Conservation (phyloP, 371 early-diverging fungal genomes). For the Rhizopus stolonifer region DNA sequence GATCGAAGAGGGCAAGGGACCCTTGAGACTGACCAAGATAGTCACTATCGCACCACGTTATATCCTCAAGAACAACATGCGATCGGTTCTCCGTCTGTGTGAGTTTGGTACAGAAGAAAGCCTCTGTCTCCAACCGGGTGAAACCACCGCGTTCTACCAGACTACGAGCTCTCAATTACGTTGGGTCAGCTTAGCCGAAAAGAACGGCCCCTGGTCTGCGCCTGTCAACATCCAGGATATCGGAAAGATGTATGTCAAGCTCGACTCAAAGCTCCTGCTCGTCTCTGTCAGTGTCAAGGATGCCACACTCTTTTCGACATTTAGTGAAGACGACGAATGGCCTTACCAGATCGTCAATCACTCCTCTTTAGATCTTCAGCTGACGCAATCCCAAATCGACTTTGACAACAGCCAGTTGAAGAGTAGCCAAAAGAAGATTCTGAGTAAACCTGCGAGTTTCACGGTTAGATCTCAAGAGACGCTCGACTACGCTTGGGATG, state of each 20-base stretch:
- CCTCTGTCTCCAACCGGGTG: slow-evolving; percentile 32
- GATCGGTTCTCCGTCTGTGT: slow-evolving; percentile 58
- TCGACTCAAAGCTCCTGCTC: slow-evolving; percentile 77
- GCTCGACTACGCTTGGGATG: slow-evolving; percentile 90
- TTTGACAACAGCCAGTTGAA: slow-evolving; percentile 33
- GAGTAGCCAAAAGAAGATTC: slow-evolving; percentile 28
- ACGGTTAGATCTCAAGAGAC: slow-evolving; percentile 32
- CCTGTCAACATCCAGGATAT: slow-evolving; percentile 80
- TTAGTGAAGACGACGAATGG: slow-evolving; percentile 82
- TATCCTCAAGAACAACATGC: slow-evolving; percentile 74
- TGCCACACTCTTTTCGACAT: slow-evolving; percentile 86
- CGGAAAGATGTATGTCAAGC: slow-evolving; percentile 79
- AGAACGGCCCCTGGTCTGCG: slow-evolving; percentile 66
- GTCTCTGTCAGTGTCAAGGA: slow-evolving; percentile 76
- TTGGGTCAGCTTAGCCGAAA: slow-evolving; percentile 42
- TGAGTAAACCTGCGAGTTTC: slow-evolving; percentile 24
- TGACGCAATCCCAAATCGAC: slow-evolving; percentile 67
- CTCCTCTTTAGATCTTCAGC: slow-evolving; percentile 68
- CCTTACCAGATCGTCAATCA: slow-evolving; percentile 88
- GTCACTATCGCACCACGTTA: slow-evolving; percentile 83
- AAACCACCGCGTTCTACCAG: slow-evolving; percentile 53
- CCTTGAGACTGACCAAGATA: slow-evolving; percentile 64
- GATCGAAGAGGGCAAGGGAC: slow-evolving; percentile 66
- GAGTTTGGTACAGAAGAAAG: slow-evolving; percentile 43
- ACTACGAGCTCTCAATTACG: slow-evolving; percentile 40